Base-by-base conservation (phyloP, 2,329 filamentous ascomycete genomes). In the Aspergillus sp. region DNA sequence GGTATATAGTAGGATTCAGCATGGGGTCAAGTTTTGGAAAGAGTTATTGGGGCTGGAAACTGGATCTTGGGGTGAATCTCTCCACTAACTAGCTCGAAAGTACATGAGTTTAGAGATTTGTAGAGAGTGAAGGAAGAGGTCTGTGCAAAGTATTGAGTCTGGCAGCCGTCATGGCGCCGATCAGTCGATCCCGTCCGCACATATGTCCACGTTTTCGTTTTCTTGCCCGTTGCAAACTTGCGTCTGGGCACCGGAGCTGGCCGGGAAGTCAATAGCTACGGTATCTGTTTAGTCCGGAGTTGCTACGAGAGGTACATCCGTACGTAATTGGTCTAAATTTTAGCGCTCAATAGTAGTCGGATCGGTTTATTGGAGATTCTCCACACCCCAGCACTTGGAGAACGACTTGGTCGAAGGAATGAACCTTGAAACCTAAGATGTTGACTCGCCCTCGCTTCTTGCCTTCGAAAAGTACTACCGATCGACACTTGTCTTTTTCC, bases 181-280 rank as follows among this genome's bases (percentile, higher is more conserved):
- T 52, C 49, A 52, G 37, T 39, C 49, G 49, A 52, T 43, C 39
- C 48, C 35, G 17, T 39, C 49, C 49, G 49, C 40, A 27, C 11
- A 14, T 41, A 12, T 27, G 33, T 21, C 15, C 15, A 27, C 23
- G 44, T 46, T 8, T 15, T 15, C 24, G 12, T 7, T 15, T 37
- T 14, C 6, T n/a, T 37, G 15, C 35, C 35, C 35, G 35, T n/a
- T 37, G 35, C 35, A n/a, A 37, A 37, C 35, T 37, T 37, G 12
- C 35, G 6, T 37, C 15, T n/a, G 35, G 35, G 15, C 12, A n/a
- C 35, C 35, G 35, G 35, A 37, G 14, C 6, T n/a, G 35, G 14
- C 12, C 35, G 35, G 35, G 35, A n/a, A 37, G 8, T 31, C 27
- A 31, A 31, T 31, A 37, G 35, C n/a, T 37, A 7, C 15, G 35